A percentile compares a stretch with the other conserved stretches of the same genome.
These are phyloP conservation scores for Backusella tuberculispora DNA, from an alignment of 192 early-diverging fungal genomes.

Conservation along the genomic window DNA sequence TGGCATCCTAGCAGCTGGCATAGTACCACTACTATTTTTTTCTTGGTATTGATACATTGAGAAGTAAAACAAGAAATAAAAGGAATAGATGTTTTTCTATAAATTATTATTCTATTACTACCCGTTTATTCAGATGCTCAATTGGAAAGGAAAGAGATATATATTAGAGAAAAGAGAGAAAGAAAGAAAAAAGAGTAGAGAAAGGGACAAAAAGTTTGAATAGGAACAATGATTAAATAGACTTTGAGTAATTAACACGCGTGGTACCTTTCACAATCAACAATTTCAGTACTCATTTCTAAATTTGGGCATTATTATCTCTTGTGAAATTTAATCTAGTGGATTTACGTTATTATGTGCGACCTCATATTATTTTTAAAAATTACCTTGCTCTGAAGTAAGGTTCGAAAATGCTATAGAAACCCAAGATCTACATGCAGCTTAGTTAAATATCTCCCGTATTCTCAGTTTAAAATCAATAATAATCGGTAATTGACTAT, in stretches of 20 bases:
- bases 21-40: background rate
- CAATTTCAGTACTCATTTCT: slow-evolving; percentile 10
- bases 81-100: background rate
- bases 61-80: background rate
- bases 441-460: background rate
- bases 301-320: slow-evolving; percentile 1
- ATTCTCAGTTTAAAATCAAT: slow-evolving; percentile 8
- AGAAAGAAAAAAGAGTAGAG: background rate
- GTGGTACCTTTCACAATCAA: slow-evolving; percentile 11
- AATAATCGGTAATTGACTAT: background rate
- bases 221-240: slow-evolving; percentile 15
- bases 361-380: slow-evolving; percentile 4
- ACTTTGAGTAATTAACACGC: slow-evolving; percentile 9
- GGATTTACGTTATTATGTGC: slow-evolving; percentile 5
- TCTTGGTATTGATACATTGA: slow-evolving; percentile 17
- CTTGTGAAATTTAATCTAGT: background rate
- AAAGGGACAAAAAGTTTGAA: slow-evolving; percentile 6
- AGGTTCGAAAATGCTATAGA: background rate
- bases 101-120: background rate
- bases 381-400: slow-evolving; percentile 3
- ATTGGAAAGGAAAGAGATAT: too few relatives aligned
- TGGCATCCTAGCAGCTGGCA: slow-evolving; percentile 21
- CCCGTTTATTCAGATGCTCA: too few relatives aligned
- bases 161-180: slow-evolving; percentile 6
- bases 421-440: background rate